Evolutionary conservation across 805 yeast species (phyloP).

Genomic region (Wickerhamiella brachini): DNA sequence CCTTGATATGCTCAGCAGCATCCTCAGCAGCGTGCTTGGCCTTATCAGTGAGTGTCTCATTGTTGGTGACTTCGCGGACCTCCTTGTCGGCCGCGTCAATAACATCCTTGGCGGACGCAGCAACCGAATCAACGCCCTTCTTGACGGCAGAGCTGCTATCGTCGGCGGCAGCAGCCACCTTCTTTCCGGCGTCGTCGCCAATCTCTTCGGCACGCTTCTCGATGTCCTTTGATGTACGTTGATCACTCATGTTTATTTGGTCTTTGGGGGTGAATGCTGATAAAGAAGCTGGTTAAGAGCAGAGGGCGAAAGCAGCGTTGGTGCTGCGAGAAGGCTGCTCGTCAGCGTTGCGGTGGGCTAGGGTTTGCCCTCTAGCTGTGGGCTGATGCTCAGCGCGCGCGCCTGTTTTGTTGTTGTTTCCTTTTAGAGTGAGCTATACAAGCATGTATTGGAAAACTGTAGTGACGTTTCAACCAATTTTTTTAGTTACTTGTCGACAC

Average conservation of each 20-base stretch:
- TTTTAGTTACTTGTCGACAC: too few species aligned
- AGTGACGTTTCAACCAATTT: too few species aligned
- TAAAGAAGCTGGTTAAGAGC: background rate
- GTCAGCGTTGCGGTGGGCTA: background rate
- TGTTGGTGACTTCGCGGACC: conserved; percentile 3
- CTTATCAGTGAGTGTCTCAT: conserved; percentile 4
- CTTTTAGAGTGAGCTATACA: too few species aligned
- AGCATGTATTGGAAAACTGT: too few species aligned
- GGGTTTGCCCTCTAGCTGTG: background rate
- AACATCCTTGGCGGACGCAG: background rate
- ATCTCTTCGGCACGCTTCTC: background rate
- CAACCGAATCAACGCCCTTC: background rate
- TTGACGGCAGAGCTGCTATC: background rate
- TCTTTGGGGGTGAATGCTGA: background rate
- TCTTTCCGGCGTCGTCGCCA: conserved; percentile 8
- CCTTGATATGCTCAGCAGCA: background rate
- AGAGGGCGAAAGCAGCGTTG: background rate
- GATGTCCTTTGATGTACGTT: background rate
- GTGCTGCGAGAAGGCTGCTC: background rate
- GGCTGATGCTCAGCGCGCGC: too few species aligned
- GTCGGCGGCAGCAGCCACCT: background rate
- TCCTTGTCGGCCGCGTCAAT: conserved; percentile 3
- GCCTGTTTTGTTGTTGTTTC: too few species aligned
- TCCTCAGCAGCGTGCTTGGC: conserved; percentile 5
- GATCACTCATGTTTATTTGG: background rate